Base-by-base conservation (phyloP, 1,284 basidiomycete genomes). In the Leccinum solheimii region DNA sequence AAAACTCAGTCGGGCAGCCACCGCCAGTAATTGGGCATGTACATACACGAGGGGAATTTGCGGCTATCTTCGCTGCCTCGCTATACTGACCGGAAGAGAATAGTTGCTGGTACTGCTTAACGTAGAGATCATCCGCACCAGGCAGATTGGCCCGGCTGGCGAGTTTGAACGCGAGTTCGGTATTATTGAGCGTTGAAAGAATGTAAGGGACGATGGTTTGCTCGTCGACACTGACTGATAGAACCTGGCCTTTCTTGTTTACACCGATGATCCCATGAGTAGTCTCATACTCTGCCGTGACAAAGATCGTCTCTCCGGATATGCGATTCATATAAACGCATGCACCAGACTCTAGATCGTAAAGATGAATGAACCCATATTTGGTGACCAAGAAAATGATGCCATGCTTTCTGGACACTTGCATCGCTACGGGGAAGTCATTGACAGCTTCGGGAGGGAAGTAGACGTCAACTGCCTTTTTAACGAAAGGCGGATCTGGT, bases 261-360 rank as follows among this genome's bases (percentile, higher is more conserved):
- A 99, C 95, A 69, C 97, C 97, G 68, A 99, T 95, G 77, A 99
- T 97, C 80, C 97, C 97, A 74, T 95, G 88, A 13, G 90, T 90
- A 30, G 89, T 86, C 77, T 98, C 96, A 76, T 98, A 95, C 72
- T 98, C 95, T 19, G 96, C 94, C 7, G 97, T 98, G 56, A 98
- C 96, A 77, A 99, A 99, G 77, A 99, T 98, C 55, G 97, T 99
- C 80, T 99, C 97, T 52, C 97, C 97, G 56, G 95, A 97, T 76
- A 99, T 99, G 67, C 97, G 92, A 85, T 99, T 99, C 97, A 99
- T 99, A 84, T 99, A 99, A 69, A 99, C 90, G 81, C 97, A 99
- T 57, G 95, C 91, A 63, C 97, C 97, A n/a, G 92, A 88, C 78
- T 99, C 97, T 67, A 99, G 86, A 78, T 99, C 97, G 79, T 99